These are phyloP conservation scores for Zea mays DNA, from an alignment of 176 grass and related monocot species.

Conservation along the genomic window DNA sequence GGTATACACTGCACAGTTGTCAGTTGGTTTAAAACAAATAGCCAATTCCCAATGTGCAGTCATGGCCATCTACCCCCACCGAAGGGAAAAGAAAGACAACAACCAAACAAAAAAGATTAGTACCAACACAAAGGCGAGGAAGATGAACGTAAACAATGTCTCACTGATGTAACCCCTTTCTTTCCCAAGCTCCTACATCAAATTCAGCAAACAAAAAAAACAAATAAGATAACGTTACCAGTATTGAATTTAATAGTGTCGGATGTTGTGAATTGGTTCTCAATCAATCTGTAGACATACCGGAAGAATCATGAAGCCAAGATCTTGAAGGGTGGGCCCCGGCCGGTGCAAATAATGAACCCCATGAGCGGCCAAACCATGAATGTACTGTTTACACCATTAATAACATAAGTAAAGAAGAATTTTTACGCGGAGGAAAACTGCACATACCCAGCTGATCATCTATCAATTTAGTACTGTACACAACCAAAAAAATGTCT, in stretches of 20 bases:
- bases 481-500: no score
- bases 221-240: slow-evolving; percentile 1
- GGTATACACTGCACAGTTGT: neutral
- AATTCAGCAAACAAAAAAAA: neutral
- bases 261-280: neutral
- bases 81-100: neutral
- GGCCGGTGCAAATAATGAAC: slow-evolving; percentile 87
- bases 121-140: slow-evolving; percentile 80
- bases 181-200: slow-evolving; percentile 70
- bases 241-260: neutral
- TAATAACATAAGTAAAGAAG: neutral
- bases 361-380: slow-evolving; percentile 80
- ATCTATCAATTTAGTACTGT: neutral
- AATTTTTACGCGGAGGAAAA: neutral
- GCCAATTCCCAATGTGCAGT: neutral
- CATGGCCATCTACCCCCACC: neutral
- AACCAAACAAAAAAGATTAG: neutral
- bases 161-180: slow-evolving; percentile 81
- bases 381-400: slow-evolving; percentile 62
- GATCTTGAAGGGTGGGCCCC: slow-evolving; percentile 82
- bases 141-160: slow-evolving; percentile 68
- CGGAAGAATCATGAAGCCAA: slow-evolving; percentile 17
- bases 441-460: neutral
- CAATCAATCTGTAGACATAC: slow-evolving; percentile 40
- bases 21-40: neutral